Base-by-base conservation (phyloP, 2,329 filamentous ascomycete species). In the Botrytis galanthina region DNA sequence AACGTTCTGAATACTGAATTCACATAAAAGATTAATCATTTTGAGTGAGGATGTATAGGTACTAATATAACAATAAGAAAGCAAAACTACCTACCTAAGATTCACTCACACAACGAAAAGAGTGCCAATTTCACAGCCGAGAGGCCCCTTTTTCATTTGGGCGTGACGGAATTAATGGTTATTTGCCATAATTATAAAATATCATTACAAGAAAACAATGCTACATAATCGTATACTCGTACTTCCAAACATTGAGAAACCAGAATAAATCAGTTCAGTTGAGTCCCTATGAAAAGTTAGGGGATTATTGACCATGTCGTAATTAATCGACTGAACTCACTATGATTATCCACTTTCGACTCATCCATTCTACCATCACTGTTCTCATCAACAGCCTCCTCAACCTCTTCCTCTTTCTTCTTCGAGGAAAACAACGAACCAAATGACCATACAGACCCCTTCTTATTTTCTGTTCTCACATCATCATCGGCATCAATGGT, bases 401-500 rank as follows among this genome's bases (percentile, higher is more conserved):
- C 64, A 14, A 3, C 26, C 3, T 57, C 66, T 29, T 63, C 69
- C 20, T 32, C 39, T 48, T 61, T 73, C n/a, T 59, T 57, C 29
- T 20, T 32, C 8, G 48, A 32, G 4, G 66, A 57, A 32, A 69
- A 69, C 1, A 69, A 57, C 6, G 66, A 69, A 18, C 48, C 48
- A 69, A 69, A 69, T 4, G 37, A 26, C 66, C 66, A 69, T 4
- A 69, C 48, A 9, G 66, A 72, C 12, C 63, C 71, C 35, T 69
- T 57, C 51, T 59, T 68, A 26, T 48, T 51, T 12, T 69, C 71
- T 2, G 32, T 59, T 42, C 63, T 46, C 44, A 72, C 70, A 67
- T 72, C 70, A 59, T 72, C 70, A 72, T 72, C 70, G 7, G 60
- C 70, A 67, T 72, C 61, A 59, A 72, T 72, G 20, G 61, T 67